phyloP scores from a whole-genome alignment of 2,329 filamentous ascomycete species.

The Ophiostoma piceae region DNA sequence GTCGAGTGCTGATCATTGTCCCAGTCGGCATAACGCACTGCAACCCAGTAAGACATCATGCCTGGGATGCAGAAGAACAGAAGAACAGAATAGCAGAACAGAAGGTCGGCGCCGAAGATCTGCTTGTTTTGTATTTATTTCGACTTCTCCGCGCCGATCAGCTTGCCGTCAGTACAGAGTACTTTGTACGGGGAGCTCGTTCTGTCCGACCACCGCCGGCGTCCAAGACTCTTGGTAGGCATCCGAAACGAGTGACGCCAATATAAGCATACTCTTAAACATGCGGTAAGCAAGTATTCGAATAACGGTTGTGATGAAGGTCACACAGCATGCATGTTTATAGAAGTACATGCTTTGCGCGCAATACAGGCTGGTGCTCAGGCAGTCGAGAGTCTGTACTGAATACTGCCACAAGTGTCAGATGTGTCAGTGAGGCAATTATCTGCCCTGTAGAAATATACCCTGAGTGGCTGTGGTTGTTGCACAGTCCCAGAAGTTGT shows the following conservation, averaged over 20 bases:
- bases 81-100: background rate
- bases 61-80: background rate
- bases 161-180: background rate
- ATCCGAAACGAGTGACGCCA: background rate
- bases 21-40: background rate
- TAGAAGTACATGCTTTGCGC: no score
- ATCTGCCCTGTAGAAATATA: no score
- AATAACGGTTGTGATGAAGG: background rate
- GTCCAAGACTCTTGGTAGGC: background rate
- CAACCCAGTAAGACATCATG: background rate
- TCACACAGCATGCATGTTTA: background rate
- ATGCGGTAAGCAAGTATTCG: background rate
- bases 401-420: no score
- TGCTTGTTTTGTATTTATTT: background rate
- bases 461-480: background rate
- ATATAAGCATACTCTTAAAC: conserved; percentile 1
- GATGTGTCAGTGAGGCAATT: background rate
- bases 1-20: background rate
- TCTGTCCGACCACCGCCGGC: background rate
- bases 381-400: no score
- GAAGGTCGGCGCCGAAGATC: background rate
- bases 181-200: background rate
- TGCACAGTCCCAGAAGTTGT: background rate
- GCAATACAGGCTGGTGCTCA: no score
- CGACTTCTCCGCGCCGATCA: background rate